Conservation (phyloP, 768 basidiomycete genomes). For the Amanita molliuscula region DNA sequence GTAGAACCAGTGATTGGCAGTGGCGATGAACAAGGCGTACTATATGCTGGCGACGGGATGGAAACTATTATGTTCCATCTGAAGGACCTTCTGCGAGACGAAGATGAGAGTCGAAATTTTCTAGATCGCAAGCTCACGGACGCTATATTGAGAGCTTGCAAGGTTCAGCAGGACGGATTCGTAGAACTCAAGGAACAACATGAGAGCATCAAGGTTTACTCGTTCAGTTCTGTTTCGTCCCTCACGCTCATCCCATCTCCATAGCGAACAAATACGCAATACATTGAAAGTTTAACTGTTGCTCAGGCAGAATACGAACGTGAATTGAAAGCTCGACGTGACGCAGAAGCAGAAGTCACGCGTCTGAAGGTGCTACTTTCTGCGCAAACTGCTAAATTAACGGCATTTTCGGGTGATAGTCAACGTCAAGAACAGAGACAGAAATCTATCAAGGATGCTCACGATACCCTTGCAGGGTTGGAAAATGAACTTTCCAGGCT, state of each 20-base stretch:
- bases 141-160: slow-evolving; percentile 54
- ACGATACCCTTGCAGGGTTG: slow-evolving; percentile 62
- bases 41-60: slow-evolving; percentile 21
- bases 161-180: slow-evolving; percentile 52
- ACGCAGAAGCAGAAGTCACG: slow-evolving; percentile 88
- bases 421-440: slow-evolving; percentile 71
- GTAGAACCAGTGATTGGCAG: not conserved
- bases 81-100: slow-evolving; percentile 49
- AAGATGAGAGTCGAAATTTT: slow-evolving; percentile 49
- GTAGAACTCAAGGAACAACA: slow-evolving; percentile 62
- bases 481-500: slow-evolving; percentile 83
- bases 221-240: not conserved
- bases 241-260: slow-evolving; percentile 5
- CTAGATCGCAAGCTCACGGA: slow-evolving; percentile 71
- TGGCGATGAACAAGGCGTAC: slow-evolving; percentile 7
- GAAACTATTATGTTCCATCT: slow-evolving; percentile 41
- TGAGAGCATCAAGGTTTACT: slow-evolving; percentile 73
- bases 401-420: slow-evolving; percentile 74
- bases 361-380: slow-evolving; percentile 77
- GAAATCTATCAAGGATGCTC: slow-evolving; percentile 70
- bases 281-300: slow-evolving; percentile 84
- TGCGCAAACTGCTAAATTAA: slow-evolving; percentile 81
- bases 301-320: slow-evolving; percentile 93
- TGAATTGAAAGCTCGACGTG: slow-evolving; percentile 78
- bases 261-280: slow-evolving; percentile 86